phyloP scores from a whole-genome alignment of 2,329 filamentous ascomycete genomes.

The Aspergillus fumigatus region DNA sequence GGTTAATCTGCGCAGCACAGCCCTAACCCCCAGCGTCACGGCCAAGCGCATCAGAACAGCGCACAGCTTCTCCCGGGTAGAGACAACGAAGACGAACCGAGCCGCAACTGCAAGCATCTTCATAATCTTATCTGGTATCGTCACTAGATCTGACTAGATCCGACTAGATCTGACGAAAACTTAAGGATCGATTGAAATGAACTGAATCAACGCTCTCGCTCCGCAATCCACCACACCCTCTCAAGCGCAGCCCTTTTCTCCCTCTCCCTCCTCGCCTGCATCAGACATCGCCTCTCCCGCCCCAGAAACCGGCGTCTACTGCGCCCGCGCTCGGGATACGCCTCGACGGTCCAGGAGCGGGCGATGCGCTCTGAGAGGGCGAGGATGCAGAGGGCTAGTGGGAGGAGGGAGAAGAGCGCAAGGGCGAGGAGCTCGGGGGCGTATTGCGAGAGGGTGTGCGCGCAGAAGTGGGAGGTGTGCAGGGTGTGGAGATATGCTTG shows the following conservation, averaged over 20 bases:
- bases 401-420: constrained; percentile 7
- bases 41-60: too few species aligned
- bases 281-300: background rate
- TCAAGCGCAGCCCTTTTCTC: background rate
- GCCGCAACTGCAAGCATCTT: too few species aligned
- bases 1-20: background rate
- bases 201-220: background rate
- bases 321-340: background rate
- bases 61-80: too few species aligned
- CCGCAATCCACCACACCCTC: background rate
- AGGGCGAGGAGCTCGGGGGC: constrained; percentile 3
- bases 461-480: background rate
- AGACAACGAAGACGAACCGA: too few species aligned
- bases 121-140: background rate
- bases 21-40: too few species aligned
- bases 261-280: background rate
- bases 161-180: background rate
- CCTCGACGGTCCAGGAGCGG: background rate
- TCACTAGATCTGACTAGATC: background rate
- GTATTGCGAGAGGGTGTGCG: constrained; percentile 1
- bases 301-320: background rate
- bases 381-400: constrained; percentile 6
- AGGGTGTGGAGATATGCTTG: constrained; percentile 2
- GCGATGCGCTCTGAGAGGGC: constrained; percentile 5
- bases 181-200: background rate